Base-by-base conservation (phyloP, 1,139 yeast genomes). In the Hansenula sp. region DNA sequence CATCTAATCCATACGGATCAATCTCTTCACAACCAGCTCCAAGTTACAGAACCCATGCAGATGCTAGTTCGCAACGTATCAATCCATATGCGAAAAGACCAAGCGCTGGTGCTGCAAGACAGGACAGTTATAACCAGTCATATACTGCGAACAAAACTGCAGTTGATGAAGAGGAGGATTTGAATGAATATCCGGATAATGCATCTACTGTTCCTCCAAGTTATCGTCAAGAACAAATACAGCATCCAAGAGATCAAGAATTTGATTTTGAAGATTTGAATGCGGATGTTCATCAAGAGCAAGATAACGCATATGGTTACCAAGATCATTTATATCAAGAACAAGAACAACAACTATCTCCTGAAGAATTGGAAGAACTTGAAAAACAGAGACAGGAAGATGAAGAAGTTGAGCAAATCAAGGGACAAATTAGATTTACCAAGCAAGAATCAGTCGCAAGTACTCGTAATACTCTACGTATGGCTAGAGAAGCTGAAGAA, bases 401-500 rank as follows among this genome's bases (percentile, higher is more conserved):
- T 47, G 96, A 87, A 59, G 97, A 89, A 49, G 89, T 90, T 17
- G 96, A 88, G 56, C 88, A 82, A 34, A 78, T 92, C 53, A 88
- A 86, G 60, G 85, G 84, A 51, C 90, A 90, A 53, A 84, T 87
- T 47, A 71, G 88, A 45, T 89, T 84, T 58, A 81, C 88, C 36
- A 90, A 90, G 61, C 94, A 88, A 55, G 94, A 88, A 55, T 83
- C 96, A 1, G 79, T 89, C 16, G 82, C 87, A 10, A 79, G 89
- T 37, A 85, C 97, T 0, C 74, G 95, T 55, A 89, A 89, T 53
- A 89, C 96, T 0, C 67, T 92, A 45, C 75, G 84, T 52, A 79
- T 87, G 79, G 95, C 96, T 1, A 84, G 84, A 49, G 94, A 88
- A 53, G 97, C 97, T 1, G 97, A 90, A 60, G 85, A 84, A 41